These are phyloP conservation scores for Epichloe hybrida DNA, from an alignment of 2,329 filamentous ascomycete genomes.

Conservation along the genomic window DNA sequence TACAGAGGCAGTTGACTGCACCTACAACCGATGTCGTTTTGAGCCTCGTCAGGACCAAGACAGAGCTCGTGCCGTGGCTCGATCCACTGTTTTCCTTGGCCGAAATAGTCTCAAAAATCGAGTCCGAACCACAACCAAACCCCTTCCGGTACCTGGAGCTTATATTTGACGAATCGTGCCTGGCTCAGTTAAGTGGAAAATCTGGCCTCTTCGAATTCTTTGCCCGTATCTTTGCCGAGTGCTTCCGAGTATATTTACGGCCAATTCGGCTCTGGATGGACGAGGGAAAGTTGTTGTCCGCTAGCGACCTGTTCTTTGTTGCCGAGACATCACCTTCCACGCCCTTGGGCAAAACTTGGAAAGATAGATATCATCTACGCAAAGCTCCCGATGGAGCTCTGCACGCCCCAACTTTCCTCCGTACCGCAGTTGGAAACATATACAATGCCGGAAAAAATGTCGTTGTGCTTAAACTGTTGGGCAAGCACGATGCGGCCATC, in stretches of 20 bases:
- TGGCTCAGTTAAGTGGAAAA: constrained; percentile 57
- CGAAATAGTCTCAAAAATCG: constrained; percentile 44
- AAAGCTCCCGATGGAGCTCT: constrained; percentile 44
- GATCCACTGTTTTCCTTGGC: constrained; percentile 47
- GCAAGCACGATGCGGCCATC: constrained; percentile 31
- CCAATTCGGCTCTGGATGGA: constrained; percentile 80
- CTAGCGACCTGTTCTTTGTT: constrained; percentile 66
- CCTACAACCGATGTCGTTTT: constrained; percentile 41
- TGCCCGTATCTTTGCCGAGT: constrained; percentile 61
- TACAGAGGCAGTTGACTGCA: constrained; percentile 48
- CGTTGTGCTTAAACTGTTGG: constrained; percentile 64
- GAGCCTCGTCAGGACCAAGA: constrained; percentile 51
- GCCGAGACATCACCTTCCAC: constrained; percentile 41
- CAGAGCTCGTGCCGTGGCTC: constrained; percentile 40
- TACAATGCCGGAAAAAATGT: constrained; percentile 84
- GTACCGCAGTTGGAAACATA: constrained; percentile 54
- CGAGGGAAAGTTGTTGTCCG: constrained; percentile 51
- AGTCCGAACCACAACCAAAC: constrained; percentile 31
- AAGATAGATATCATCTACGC: constrained; percentile 56
- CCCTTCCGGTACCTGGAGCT: constrained; percentile 68
- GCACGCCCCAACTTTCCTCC: constrained; percentile 63
- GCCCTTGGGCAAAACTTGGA: constrained; percentile 58
- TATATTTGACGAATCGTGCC: constrained; percentile 56
- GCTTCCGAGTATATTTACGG: constrained; percentile 68
- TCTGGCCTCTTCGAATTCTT: constrained; percentile 47